Evolutionary conservation across 495 filamentous ascomycete genomes (phyloP).

Genomic region (Delitschia confertaspora): DNA sequence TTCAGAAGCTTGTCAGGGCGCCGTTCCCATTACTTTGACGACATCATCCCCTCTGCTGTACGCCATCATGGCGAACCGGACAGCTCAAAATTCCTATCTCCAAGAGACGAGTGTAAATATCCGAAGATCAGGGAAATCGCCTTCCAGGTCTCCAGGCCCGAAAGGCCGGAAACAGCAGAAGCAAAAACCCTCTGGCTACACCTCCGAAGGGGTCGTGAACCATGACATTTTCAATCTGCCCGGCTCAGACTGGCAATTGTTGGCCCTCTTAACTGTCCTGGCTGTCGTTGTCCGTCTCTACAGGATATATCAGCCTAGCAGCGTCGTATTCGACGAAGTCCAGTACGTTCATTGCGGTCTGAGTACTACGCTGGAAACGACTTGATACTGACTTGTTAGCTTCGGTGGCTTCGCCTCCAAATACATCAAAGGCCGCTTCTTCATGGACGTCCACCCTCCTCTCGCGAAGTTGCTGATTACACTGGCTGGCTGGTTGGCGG

Average conservation of each 20-base stretch:
- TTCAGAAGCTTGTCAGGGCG: no score
- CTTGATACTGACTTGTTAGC: constrained; percentile 36
- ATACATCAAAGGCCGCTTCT: constrained; percentile 97
- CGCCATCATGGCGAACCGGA: constrained; percentile 27
- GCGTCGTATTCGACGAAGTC: constrained; percentile 98
- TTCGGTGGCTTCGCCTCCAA: constrained; percentile 97
- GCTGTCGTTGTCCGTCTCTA: constrained; percentile 78
- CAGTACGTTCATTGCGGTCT: constrained; percentile 56
- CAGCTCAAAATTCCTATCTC: constrained; percentile 12
- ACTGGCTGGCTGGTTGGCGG: constrained; percentile 87
- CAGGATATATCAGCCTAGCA: constrained; percentile 90
- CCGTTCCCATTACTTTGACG: no score
- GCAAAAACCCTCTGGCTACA: constrained; percentile 44
- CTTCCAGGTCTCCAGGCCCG: constrained; percentile 22
- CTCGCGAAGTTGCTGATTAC: constrained; percentile 93
- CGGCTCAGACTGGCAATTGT: constrained; percentile 66
- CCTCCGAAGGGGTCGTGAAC: constrained; percentile 53
- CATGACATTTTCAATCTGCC: constrained; percentile 62
- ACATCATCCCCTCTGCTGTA: no score
- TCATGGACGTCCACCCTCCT: constrained; percentile 99
- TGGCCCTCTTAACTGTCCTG: constrained; percentile 63
- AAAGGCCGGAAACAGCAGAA: constrained; percentile 16
- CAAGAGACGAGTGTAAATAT: constrained; percentile 18
- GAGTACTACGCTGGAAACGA: no score
- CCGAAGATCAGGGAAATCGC: constrained; percentile 23